Percentiles rank a stretch among this genome's conserved stretches.
Evolutionary conservation across 169 alveolate species (phyloP).

Genomic region (Perkinsus chesapeaki): DNA sequence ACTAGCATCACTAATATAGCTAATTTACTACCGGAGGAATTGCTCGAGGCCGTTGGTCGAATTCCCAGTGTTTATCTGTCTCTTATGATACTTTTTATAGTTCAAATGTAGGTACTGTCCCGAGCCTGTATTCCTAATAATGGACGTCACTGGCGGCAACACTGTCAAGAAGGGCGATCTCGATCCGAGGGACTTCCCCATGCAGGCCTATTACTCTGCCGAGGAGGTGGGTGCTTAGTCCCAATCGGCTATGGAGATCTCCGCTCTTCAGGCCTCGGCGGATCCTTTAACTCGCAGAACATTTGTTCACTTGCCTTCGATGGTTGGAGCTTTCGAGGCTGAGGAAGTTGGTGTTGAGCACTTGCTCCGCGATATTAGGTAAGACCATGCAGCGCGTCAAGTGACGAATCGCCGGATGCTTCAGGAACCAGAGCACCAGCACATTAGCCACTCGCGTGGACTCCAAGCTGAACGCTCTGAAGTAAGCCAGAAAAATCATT

Average conservation of each 20-base stretch:
- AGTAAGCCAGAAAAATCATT: neutral
- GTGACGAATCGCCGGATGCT: conserved; percentile 58
- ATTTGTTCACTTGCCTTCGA: neutral
- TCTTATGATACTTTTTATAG: conserved; percentile 18
- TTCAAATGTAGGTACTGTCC: conserved; percentile 63
- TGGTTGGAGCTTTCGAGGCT: conserved; percentile 88
- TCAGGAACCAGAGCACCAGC: conserved; percentile 39
- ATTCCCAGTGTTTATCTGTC: no score
- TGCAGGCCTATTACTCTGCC: conserved; percentile 8
- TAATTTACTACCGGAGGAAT: no score
- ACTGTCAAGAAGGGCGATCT: neutral
- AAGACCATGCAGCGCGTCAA: conserved; percentile 6
- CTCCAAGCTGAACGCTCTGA: neutral
- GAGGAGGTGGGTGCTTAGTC: neutral
- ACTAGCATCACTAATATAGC: no score
- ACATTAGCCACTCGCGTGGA: conserved; percentile 71
- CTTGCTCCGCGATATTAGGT: conserved; percentile 78
- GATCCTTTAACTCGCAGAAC: neutral
- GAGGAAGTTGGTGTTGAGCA: conserved; percentile 98
- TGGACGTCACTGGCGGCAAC: conserved; percentile 43
- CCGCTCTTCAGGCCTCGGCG: neutral
- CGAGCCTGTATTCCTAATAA: conserved; percentile 87
- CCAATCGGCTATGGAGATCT: neutral
- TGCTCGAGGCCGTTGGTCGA: no score
- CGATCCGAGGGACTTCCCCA: neutral